Percentiles rank a stretch among this genome's conserved stretches.
These are phyloP conservation scores for Mortierella sp. DNA, from an alignment of 371 early-diverging fungal species.

Conservation along the genomic window DNA sequence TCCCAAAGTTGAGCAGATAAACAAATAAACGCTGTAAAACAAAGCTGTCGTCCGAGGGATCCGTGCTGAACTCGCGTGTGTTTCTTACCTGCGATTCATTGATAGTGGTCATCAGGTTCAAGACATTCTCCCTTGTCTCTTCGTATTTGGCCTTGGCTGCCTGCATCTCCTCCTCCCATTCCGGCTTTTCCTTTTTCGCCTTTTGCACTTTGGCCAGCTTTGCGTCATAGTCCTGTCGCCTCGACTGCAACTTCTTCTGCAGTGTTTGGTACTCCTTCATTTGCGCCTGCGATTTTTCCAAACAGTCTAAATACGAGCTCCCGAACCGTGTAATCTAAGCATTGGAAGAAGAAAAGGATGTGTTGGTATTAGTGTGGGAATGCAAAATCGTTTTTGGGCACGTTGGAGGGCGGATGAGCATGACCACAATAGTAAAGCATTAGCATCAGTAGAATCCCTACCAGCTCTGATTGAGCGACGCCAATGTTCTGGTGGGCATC, in stretches of 20 bases:
- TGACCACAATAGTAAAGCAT: not conserved
- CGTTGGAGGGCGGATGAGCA: not conserved
- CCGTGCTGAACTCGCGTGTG: not conserved
- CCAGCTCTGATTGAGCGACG: conserved; percentile 66
- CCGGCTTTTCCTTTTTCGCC: conserved; percentile 90
- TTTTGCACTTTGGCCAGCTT: conserved; percentile 89
- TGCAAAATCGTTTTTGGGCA: not conserved
- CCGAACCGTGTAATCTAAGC: conserved; percentile 54
- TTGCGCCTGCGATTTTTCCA: conserved; percentile 63
- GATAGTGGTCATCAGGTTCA: conserved; percentile 74
- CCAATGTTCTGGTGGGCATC: conserved; percentile 76
- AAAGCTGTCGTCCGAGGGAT: not conserved
- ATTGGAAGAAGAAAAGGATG: conserved; percentile 24
- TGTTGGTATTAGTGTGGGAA: not conserved
- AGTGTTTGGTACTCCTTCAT: conserved; percentile 76
- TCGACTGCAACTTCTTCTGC: conserved; percentile 88
- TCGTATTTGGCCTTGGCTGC: conserved; percentile 93
- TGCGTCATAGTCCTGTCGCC: conserved; percentile 93
- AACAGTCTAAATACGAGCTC: conserved; percentile 61
- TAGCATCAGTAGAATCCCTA: not conserved
- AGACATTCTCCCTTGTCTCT: conserved; percentile 81
- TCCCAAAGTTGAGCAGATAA: not conserved
- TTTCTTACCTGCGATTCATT: conserved; percentile 76
- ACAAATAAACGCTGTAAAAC: not conserved
- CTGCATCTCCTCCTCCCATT: conserved; percentile 91